Conservation (phyloP, 345 rosid species). For the Angophora floribunda region DNA sequence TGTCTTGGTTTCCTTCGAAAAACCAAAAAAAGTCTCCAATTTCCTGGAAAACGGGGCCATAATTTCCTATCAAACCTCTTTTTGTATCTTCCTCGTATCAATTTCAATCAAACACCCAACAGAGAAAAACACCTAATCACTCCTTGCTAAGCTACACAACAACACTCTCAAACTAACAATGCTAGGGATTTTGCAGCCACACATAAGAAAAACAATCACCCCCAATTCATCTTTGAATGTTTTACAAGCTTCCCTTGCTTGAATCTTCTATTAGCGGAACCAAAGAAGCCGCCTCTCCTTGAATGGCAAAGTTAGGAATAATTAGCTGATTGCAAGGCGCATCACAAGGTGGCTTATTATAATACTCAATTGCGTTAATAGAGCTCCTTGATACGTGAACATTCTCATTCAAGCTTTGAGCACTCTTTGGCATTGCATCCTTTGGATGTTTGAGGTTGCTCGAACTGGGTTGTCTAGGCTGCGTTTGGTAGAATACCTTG, state of each 20-base stretch:
- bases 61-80: not conserved
- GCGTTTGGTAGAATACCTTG: slow-evolving; percentile 92
- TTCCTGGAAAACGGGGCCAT: not conserved
- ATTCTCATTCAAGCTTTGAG: not conserved
- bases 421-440: not conserved
- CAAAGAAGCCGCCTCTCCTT: not conserved
- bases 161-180: not conserved
- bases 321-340: not conserved
- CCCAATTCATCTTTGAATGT: not conserved
- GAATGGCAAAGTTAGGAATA: not conserved
- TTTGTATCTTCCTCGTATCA: too few relatives aligned
- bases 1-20: not conserved
- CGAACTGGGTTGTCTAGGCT: slow-evolving; percentile 63
- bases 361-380: not conserved
- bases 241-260: not conserved
- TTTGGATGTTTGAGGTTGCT: not conserved
- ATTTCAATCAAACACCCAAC: not conserved
- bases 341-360: not conserved
- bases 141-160: not conserved
- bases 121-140: rapidly evolving
- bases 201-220: not conserved
- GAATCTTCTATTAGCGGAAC: not conserved
- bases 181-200: not conserved
- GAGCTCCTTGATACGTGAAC: not conserved
- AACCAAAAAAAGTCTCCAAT: not conserved